Percentiles rank a stretch among this genome's conserved stretches.
phyloP scores from a whole-genome alignment of 305 asterid species.

The Fraxinus latifolia region DNA sequence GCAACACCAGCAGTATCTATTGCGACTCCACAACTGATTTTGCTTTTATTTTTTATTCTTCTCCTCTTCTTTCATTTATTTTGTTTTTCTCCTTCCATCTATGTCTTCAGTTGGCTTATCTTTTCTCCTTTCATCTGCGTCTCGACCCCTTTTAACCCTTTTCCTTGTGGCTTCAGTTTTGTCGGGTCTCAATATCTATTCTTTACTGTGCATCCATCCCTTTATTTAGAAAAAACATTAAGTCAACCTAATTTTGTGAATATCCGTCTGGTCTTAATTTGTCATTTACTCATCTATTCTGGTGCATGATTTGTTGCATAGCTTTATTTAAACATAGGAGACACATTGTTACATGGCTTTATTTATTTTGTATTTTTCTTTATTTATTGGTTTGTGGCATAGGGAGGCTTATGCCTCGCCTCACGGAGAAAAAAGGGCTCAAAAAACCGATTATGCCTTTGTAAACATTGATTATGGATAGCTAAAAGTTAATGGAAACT shows the following conservation, averaged over 20 bases:
- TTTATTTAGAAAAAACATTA: not conserved
- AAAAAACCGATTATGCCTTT: not conserved
- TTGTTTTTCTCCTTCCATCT: not conserved
- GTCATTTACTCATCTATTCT: not conserved
- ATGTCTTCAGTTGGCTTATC: not conserved
- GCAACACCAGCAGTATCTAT: not conserved
- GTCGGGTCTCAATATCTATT: not conserved
- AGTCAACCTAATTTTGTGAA: not conserved
- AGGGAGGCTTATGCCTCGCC: not conserved
- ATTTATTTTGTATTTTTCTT: not conserved
- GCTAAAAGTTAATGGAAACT: slow-evolving; percentile 5
- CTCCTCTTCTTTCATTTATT: not conserved
- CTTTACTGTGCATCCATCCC: not conserved
- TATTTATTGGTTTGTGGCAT: not conserved
- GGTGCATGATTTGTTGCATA: not conserved
- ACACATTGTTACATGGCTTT: not conserved
- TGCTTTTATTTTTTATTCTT: not conserved
- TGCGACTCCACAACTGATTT: not conserved
- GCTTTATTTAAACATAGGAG: not conserved
- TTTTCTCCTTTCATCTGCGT: not conserved
- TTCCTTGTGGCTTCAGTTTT: not conserved
- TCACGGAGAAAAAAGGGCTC: not conserved
- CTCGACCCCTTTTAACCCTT: not conserved
- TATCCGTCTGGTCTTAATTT: not conserved
- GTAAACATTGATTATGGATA: not conserved